These are phyloP conservation scores for Hsuehochloa calcarea DNA, from an alignment of 176 grass and related monocot genomes.

Conservation along the genomic window DNA sequence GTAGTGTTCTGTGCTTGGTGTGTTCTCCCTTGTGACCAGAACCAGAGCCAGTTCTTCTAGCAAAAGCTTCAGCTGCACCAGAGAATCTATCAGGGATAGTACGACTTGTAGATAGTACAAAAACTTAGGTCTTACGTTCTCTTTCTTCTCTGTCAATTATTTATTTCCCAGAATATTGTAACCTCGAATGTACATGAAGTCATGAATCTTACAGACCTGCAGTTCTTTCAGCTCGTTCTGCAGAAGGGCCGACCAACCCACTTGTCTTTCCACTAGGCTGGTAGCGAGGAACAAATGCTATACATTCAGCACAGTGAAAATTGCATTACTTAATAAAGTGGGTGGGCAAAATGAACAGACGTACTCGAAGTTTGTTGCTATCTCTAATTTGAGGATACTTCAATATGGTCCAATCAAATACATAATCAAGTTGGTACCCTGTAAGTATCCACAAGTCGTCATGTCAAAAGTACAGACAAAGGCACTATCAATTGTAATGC, in stretches of 20 bases:
- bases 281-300: conserved; percentile 30
- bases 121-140: background rate
- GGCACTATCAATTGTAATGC: background rate
- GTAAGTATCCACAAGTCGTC: conserved; percentile 30
- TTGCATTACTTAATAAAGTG: background rate
- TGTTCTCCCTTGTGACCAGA: conserved; percentile 45
- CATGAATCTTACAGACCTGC: conserved; percentile 37
- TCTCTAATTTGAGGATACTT: conserved; percentile 75
- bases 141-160: background rate
- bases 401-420: conserved; percentile 76
- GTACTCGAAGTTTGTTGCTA: conserved; percentile 54
- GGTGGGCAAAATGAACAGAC: background rate
- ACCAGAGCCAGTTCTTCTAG: conserved; percentile 55
- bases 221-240: conserved; percentile 56
- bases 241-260: conserved; percentile 50
- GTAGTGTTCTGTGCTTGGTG: conserved; percentile 52
- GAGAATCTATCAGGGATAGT: conserved; percentile 44
- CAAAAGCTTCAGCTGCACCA: conserved; percentile 53
- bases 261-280: conserved; percentile 41
- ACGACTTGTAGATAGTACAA: conserved; percentile 10
- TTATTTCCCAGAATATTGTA: background rate
- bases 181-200: conserved; percentile 7
- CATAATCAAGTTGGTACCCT: conserved; percentile 84
- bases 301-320: conserved; percentile 3
- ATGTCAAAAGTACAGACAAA: conserved; percentile 3